Evolutionary conservation across 495 filamentous ascomycete species (phyloP).

Genomic region (Aspergillus mulundensis): DNA sequence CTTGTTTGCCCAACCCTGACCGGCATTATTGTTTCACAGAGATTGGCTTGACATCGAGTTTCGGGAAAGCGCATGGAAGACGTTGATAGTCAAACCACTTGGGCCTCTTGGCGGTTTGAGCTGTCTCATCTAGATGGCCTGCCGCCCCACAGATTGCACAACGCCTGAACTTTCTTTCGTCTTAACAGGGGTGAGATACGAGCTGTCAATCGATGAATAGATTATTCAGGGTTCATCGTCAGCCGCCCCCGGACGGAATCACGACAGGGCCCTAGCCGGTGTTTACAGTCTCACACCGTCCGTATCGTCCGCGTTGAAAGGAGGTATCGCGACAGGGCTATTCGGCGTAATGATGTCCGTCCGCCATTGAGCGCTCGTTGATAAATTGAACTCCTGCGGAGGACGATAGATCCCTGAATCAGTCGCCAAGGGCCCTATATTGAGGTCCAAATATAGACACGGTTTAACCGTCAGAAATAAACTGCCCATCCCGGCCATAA

Average conservation of each 20-base stretch:
- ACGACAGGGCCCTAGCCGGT: background rate
- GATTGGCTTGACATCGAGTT: background rate
- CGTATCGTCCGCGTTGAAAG: background rate
- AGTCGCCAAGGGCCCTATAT: background rate
- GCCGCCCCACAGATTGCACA: background rate
- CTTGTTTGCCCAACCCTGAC: no score
- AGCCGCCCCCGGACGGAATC: background rate
- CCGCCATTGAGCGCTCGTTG: background rate
- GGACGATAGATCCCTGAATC: background rate
- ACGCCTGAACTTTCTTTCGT: background rate
- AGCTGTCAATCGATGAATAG: background rate
- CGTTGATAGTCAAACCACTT: background rate
- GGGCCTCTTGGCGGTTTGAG: background rate
- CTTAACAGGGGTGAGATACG: background rate
- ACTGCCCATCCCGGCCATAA: background rate
- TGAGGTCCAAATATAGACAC: background rate
- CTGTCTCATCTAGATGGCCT: background rate
- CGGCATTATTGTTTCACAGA: background rate
- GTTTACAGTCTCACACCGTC: background rate
- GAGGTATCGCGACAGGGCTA: background rate
- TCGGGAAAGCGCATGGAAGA: background rate
- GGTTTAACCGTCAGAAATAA: background rate
- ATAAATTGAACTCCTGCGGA: background rate
- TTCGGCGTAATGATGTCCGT: background rate
- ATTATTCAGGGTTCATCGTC: background rate